These are phyloP conservation scores for Cadophora gregata DNA, from an alignment of 2,329 filamentous ascomycete genomes.

Conservation along the genomic window DNA sequence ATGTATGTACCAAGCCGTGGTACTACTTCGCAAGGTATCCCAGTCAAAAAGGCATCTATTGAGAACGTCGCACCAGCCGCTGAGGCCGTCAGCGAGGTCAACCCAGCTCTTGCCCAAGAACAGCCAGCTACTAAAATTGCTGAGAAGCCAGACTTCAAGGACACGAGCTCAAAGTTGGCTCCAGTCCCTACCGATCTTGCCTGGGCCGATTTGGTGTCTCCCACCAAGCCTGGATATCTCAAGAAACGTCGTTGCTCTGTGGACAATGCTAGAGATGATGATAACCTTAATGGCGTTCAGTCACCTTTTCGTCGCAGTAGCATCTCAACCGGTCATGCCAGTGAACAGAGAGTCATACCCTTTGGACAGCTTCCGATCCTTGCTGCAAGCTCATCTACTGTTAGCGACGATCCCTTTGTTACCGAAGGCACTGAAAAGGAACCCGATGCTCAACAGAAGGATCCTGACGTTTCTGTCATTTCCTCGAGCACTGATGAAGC, in stretches of 20 bases:
- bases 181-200: conserved; percentile 2
- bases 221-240: conserved; percentile 2
- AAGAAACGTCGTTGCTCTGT: conserved; percentile 7
- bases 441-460: background rate
- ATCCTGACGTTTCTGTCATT: conserved; percentile 1
- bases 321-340: background rate
- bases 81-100: background rate
- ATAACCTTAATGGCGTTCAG: background rate
- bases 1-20: background rate
- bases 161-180: background rate
- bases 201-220: conserved; percentile 14
- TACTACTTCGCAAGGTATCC: background rate
- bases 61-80: background rate
- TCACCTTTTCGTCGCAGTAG: conserved; percentile 9
- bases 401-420: conserved; percentile 5
- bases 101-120: background rate
- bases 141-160: background rate
- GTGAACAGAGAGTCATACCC: background rate
- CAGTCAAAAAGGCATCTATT: background rate
- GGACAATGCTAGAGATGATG: background rate
- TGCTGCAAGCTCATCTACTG: background rate
- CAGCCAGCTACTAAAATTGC: background rate
- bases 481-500: conserved; percentile 11
- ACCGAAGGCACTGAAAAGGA: background rate
- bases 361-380: conserved; percentile 2